phyloP scores from a whole-genome alignment of 192 early-diverging fungal species.

The Coemansia sp. region DNA sequence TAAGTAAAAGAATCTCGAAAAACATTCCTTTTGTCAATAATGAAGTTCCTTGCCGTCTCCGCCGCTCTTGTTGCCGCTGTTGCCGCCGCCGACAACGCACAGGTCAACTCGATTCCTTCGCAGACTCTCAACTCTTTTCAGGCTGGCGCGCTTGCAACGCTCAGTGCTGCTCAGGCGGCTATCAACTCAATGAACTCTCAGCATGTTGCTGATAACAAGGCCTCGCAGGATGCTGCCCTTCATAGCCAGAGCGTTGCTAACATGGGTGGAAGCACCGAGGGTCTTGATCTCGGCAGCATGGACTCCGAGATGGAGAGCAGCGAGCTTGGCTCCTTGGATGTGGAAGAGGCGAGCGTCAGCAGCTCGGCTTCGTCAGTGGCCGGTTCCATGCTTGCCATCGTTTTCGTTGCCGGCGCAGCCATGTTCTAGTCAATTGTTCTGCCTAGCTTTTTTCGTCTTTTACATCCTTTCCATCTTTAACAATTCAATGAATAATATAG shows the following conservation, averaged over 20 bases:
- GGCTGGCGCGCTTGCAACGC: conserved; percentile 40
- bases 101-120: conserved; percentile 24
- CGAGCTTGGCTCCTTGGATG: conserved; percentile 5
- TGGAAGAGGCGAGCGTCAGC: conserved; percentile 16
- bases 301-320: conserved; percentile 28
- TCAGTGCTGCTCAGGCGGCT: conserved; percentile 46
- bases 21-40: conserved; percentile 9
- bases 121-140: conserved; percentile 48
- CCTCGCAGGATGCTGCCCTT: conserved; percentile 45
- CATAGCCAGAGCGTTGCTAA: conserved; percentile 35
- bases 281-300: conserved; percentile 30
- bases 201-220: conserved; percentile 37
- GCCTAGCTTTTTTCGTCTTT: conserved; percentile 6
- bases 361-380: conserved; percentile 29
- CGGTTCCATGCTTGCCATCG: conserved; percentile 40
- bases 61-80: conserved; percentile 27
- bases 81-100: conserved; percentile 16
- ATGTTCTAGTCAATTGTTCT: conserved; percentile 33
- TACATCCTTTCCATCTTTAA: background rate
- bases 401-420: conserved; percentile 33
- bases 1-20: background rate
- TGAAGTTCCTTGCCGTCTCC: conserved; percentile 32
- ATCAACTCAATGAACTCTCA: conserved; percentile 43
- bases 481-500: conserved; percentile 10
- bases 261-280: conserved; percentile 14